Evolutionary conservation across 148 eudicot genomes (phyloP).

Genomic region (Silene latifolia): DNA sequence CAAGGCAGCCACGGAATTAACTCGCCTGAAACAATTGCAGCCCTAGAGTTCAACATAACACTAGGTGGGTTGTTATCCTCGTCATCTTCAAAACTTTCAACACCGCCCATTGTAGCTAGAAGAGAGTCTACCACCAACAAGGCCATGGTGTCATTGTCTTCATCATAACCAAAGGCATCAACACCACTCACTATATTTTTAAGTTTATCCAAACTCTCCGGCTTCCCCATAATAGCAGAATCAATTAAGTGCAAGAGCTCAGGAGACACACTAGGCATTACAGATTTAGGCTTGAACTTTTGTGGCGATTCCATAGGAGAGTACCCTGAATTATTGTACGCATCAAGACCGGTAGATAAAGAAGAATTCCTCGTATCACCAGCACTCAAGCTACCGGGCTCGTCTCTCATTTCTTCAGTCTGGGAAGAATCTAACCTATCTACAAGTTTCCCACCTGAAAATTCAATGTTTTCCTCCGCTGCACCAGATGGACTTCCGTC

Average conservation of each 20-base stretch:
- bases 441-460: conserved; percentile 31
- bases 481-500: conserved; percentile 37
- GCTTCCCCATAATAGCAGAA: conserved; percentile 98
- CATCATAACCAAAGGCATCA: conserved; percentile 62
- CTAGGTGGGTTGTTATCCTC: conserved; percentile 92
- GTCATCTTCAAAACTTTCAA: conserved; percentile 95
- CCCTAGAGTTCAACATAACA: conserved; percentile 98
- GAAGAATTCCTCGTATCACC: conserved; percentile 38
- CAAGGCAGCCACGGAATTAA: conserved; percentile 91
- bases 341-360: conserved; percentile 46
- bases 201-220: conserved; percentile 85
- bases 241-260: conserved; percentile 95
- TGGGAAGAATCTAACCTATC: conserved; percentile 41
- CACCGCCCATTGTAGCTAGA: conserved; percentile 99
- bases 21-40: conserved; percentile 92
- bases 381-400: conserved; percentile 40
- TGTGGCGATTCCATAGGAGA: conserved; percentile 61
- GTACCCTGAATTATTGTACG: conserved; percentile 36
- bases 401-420: conserved; percentile 32
- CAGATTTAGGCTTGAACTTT: conserved; percentile 59
- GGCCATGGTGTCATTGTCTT: conserved; percentile 59
- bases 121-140: conserved; percentile 90
- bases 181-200: conserved; percentile 75
- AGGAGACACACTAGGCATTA: conserved; percentile 77
- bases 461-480: conserved; percentile 40